Evolutionary conservation across 2,329 filamentous ascomycete genomes (phyloP), one percentile per base, ranked within the genome.

Genomic region (Geoglossum cookeanum): DNA sequence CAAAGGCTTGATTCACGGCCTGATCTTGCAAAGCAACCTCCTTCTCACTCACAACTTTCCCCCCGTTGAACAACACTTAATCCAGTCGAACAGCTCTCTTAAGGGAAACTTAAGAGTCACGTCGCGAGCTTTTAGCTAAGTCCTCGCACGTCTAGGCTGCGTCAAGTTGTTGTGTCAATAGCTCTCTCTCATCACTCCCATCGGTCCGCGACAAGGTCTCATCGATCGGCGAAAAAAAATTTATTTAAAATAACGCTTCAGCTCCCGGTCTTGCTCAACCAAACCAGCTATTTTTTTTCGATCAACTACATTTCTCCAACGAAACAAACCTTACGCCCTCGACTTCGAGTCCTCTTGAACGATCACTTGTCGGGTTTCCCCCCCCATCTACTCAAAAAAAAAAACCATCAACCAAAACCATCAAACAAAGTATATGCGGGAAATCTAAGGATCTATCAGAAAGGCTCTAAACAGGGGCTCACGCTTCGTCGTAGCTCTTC

Each of bases 61-160:
- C 49, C 11, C 17, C 49, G 33, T 22, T 22, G 22, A 22, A 22
- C 22, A 27, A 35, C 22, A 32, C 13, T 37, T 37, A 35, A 35
- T 53, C 6, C 49, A 11, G 17, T 9, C 15, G 17, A 35, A 32
- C 29, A 52, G 49, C 22, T 17, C 22, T 53, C 30, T 53, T 29
- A 37, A 37, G 15, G 37, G 49, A 17, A n/a, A 53, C 30, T 53
- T n/a, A 6, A 6, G 33, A 35, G 30, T 35, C 30, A 37, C 54
- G 39, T 42, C 33, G 54, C 54, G 54, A 56, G 54, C 54, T 56
- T 56, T 56, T 56, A 45, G 47, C 37, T 56, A 56, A 56, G 54
- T 56, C 30, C 37, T 56, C 54, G 54, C 54, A 37, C 54, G 30
- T 53, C 9, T 22, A 30, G 30, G 49, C n/a, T 35, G 30, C 32